Conservation (phyloP, 208 protist species). For the Porcisia deanei region DNA sequence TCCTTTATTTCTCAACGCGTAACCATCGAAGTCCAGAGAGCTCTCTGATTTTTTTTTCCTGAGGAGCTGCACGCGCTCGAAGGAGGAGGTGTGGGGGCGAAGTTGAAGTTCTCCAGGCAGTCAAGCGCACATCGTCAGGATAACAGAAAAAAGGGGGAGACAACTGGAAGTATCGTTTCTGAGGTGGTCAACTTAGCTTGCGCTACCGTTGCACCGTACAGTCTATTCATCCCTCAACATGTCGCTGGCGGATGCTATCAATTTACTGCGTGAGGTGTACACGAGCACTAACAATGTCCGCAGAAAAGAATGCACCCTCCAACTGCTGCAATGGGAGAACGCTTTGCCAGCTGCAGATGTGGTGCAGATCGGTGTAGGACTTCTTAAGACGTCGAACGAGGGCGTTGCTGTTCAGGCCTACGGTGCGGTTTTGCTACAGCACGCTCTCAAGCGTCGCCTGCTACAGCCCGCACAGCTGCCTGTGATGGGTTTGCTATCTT, state of each 20-base stretch:
- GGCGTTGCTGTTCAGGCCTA: constrained; percentile 74
- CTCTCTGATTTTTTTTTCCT: background rate
- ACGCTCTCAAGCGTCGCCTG: constrained; percentile 39
- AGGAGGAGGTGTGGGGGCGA: background rate
- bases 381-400: constrained; percentile 48
- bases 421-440: constrained; percentile 70
- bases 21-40: background rate
- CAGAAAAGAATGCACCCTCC: constrained; percentile 35
- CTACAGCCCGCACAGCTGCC: constrained; percentile 42
- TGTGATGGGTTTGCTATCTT: constrained; percentile 63
- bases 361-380: constrained; percentile 46
- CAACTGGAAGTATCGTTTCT: background rate
- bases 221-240: constrained; percentile 5
- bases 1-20: background rate
- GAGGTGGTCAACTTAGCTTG: background rate
- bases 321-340: constrained; percentile 64
- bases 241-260: constrained; percentile 37
- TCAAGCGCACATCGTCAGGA: too few relatives aligned
- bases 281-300: constrained; percentile 38
- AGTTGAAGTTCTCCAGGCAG: background rate
- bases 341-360: constrained; percentile 34
- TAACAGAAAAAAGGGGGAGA: background rate
- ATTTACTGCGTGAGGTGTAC: constrained; percentile 50
- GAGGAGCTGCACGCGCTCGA: background rate
- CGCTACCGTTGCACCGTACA: background rate